Evolutionary conservation across 371 early-diverging fungal genomes (phyloP).

Genomic region (Blakeslea trispora): DNA sequence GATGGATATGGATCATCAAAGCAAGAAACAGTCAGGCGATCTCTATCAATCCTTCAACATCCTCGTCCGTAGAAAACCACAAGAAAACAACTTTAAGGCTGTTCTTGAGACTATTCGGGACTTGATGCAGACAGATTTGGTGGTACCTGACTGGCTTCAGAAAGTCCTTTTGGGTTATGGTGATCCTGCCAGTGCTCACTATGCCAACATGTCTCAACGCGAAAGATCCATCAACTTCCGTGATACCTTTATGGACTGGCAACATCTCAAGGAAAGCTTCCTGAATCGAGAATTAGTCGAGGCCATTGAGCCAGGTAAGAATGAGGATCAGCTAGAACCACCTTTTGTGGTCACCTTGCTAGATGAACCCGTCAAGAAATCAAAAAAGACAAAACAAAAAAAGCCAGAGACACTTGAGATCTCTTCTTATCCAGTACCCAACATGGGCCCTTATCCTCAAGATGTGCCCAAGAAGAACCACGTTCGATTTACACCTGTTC

Average conservation of each 20-base stretch:
- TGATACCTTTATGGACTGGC: slow-evolving; percentile 85
- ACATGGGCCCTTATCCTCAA: slow-evolving; percentile 78
- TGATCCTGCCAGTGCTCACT: slow-evolving; percentile 79
- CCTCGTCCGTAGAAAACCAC: slow-evolving; percentile 81
- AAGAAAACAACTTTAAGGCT: slow-evolving; percentile 92
- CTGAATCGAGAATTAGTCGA: slow-evolving; percentile 27
- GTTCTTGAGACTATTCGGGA: slow-evolving; percentile 89
- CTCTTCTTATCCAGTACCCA: slow-evolving; percentile 59
- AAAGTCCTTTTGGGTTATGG: slow-evolving; percentile 93
- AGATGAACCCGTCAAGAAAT: slow-evolving; percentile 45
- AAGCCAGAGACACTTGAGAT: slow-evolving; percentile 52
- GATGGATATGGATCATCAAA: slow-evolving; percentile 45
- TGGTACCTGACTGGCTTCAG: slow-evolving; percentile 90
- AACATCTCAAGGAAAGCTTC: slow-evolving; percentile 77
- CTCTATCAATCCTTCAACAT: slow-evolving; percentile 86
- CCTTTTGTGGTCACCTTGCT: slow-evolving; percentile 68
- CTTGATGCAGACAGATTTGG: slow-evolving; percentile 74
- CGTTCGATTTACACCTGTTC: slow-evolving; percentile 85
- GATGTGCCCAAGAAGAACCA: slow-evolving; percentile 65
- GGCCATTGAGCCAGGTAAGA: slow-evolving; percentile 28
- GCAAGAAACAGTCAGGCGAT: slow-evolving; percentile 49
- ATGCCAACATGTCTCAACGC: slow-evolving; percentile 56
- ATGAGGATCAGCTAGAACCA: slow-evolving; percentile 37
- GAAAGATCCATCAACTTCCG: slow-evolving; percentile 68
- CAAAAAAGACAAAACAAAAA: slow-evolving; percentile 30